Percentiles rank a stretch among this genome's conserved stretches.
phyloP scores from a whole-genome alignment of 352 stramenopile species.

The Pythium pyrilobum region DNA sequence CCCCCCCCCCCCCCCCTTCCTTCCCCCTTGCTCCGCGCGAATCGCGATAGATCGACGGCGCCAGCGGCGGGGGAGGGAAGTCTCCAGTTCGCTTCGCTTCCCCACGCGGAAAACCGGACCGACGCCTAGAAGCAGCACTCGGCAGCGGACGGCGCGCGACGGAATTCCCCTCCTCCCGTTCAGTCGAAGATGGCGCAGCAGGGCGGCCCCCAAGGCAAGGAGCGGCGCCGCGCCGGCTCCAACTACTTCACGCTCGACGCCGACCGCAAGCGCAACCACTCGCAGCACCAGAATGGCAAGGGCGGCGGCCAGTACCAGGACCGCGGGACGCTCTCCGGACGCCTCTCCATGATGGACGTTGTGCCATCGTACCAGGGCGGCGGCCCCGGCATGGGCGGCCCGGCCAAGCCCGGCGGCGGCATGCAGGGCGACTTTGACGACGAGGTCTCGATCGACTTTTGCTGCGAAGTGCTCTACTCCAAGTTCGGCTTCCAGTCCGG shows the following conservation, averaged over 20 bases:
- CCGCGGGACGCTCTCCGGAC: conserved; percentile 46
- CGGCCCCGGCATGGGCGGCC: conserved; percentile 2
- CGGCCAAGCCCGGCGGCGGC: conserved; percentile 25
- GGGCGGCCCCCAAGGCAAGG: conserved; percentile 11
- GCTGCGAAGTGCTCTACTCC: conserved; percentile 64
- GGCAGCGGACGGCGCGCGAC: too few relatives aligned
- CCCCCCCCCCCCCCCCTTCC: too few relatives aligned
- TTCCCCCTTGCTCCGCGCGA: too few relatives aligned
- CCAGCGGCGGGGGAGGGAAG: too few relatives aligned
- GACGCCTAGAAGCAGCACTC: too few relatives aligned
- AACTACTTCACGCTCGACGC: conserved; percentile 84
- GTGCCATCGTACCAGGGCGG: conserved; percentile 27
- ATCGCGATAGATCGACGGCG: too few relatives aligned
- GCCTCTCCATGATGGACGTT: conserved; percentile 69
- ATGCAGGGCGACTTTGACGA: conserved; percentile 73
- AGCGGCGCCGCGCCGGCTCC: conserved; percentile 66
- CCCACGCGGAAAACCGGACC: too few relatives aligned
- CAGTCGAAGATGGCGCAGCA: conserved; percentile 5
- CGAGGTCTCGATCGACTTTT: conserved; percentile 74
- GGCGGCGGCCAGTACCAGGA: conserved; percentile 28
- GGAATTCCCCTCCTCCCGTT: too few relatives aligned
- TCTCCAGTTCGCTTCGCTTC: too few relatives aligned
- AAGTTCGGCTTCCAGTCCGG: conserved; percentile 81
- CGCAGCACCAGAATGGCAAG: conserved; percentile 32
- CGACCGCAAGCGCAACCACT: conserved; percentile 69